phyloP scores from a whole-genome alignment of 106 monocot genomes.

The Dioscorea dumetorum region DNA sequence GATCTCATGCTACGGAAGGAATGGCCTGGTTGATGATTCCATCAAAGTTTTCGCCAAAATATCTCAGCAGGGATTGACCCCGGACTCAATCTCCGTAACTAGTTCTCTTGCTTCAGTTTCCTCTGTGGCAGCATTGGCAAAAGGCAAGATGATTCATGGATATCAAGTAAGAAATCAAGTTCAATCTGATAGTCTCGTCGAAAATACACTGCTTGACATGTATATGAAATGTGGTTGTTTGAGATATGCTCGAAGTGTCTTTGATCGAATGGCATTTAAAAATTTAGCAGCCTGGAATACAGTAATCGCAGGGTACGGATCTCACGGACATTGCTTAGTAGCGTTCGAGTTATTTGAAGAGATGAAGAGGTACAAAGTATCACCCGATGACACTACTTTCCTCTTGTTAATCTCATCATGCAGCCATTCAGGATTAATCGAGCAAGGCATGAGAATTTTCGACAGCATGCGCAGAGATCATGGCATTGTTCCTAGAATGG shows the following conservation, averaged over 20 bases:
- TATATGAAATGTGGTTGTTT: slow-evolving; percentile 59
- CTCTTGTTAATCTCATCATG: slow-evolving; percentile 46
- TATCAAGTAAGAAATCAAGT: slow-evolving; percentile 39
- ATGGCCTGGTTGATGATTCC: slow-evolving; percentile 21
- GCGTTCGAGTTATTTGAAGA: slow-evolving; percentile 36
- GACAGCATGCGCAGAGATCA: slow-evolving; percentile 21
- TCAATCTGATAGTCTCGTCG: slow-evolving; percentile 19
- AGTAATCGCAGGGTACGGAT: slow-evolving; percentile 50
- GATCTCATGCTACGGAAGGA: slow-evolving; percentile 27
- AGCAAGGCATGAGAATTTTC: slow-evolving; percentile 32
- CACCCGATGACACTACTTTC: slow-evolving; percentile 40
- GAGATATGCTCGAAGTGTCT: slow-evolving; percentile 25
- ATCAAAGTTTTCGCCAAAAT: slow-evolving; percentile 23
- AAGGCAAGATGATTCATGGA: slow-evolving; percentile 52
- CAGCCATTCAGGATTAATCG: slow-evolving; percentile 37
- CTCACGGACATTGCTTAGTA: slow-evolving; percentile 24
- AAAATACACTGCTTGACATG: slow-evolving; percentile 58
- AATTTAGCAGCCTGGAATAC: slow-evolving; percentile 42
- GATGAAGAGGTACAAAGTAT: slow-evolving; percentile 15
- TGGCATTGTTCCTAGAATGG: slow-evolving; percentile 29
- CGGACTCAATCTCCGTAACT: slow-evolving; percentile 42
- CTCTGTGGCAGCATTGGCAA: slow-evolving; percentile 16
- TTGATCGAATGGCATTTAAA: slow-evolving; percentile 26
- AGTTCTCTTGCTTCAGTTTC: slow-evolving; percentile 34
- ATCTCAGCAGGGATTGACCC: slow-evolving; percentile 15